Evolutionary conservation across 495 filamentous ascomycete genomes (phyloP).

Genomic region (Wilcoxina mikolae): DNA sequence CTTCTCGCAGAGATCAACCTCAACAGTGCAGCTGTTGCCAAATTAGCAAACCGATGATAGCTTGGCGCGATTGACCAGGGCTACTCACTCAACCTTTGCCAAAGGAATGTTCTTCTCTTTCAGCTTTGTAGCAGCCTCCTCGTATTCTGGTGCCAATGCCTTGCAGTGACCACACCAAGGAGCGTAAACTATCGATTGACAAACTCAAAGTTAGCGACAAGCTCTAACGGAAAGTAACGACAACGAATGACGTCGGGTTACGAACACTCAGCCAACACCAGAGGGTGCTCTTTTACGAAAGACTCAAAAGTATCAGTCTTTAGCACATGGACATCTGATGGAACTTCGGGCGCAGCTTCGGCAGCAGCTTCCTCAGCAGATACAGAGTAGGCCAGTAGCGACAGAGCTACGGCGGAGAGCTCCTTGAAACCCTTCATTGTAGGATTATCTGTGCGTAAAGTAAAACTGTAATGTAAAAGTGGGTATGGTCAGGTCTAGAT

Average conservation of each 20-base stretch:
- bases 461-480: not conserved
- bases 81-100: slow-evolving; percentile 64
- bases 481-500: too few relatives aligned
- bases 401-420: slow-evolving; percentile 23
- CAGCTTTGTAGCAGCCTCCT: slow-evolving; percentile 79
- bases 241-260: slow-evolving; percentile 3
- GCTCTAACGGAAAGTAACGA: not conserved
- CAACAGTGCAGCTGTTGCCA: slow-evolving; percentile 55
- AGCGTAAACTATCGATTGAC: slow-evolving; percentile 48
- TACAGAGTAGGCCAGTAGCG: slow-evolving; percentile 30
- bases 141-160: slow-evolving; percentile 69
- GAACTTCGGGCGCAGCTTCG: slow-evolving; percentile 38
- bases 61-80: not conserved
- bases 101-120: slow-evolving; percentile 91
- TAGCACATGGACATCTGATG: slow-evolving; percentile 67
- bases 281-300: slow-evolving; percentile 71
- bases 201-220: not conserved
- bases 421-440: slow-evolving; percentile 28
- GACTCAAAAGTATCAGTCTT: slow-evolving; percentile 71
- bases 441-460: not conserved
- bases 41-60: not conserved
- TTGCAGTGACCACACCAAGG: slow-evolving; percentile 76
- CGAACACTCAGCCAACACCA: slow-evolving; percentile 70
- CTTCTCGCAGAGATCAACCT: slow-evolving; percentile 76
- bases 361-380: slow-evolving; percentile 48